Base-by-base conservation (phyloP, 192 early-diverging fungal genomes). In the Pecoramyces ruminantium region DNA sequence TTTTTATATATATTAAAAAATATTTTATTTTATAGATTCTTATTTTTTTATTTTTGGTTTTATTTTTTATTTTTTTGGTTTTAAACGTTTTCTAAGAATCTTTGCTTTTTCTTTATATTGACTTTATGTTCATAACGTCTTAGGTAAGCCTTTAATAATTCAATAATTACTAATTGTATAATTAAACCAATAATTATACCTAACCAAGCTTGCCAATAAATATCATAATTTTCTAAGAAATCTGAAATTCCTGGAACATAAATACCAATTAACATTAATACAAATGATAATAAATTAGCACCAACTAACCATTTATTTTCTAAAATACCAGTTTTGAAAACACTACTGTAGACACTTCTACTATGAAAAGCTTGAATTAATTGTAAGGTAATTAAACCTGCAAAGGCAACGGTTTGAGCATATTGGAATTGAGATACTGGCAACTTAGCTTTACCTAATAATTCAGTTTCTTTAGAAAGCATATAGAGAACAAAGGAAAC, bases 341-440 rank as follows among this genome's bases (percentile, higher is more conserved):
- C 82, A 79, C 93, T 94, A 29, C 88, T 82, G 14, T 87, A 85
- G 78, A 96, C 85, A 58, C 92, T 93, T 27, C 94, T 85, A 14
- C 95, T 94, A 15, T 95, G 84, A 84, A 98, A 98, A 5, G 90
- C 88, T 83, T 98, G 96, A 30, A 92, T 85, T 14, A 98, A 88
- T 85, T 98, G 97, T 84, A 98, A 87, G 6, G 91, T 89, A 12
- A 94, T 97, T 79, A 98, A 86, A 21, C 92, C 89, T 29, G 90
- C 85, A 84, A 97, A 98, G 21, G 96, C 89, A 40, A 89, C 79
- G 2, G 85, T 83, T 30, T 87, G 78, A 94, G 84, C 12, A 87
- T 30, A 77, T 81, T 58, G 9, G 79, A 29, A 15, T 83, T 30
- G 28, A 85, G 34, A 80, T 85, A 87, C 82, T 38, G 80, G 82